Percentiles rank a stretch among this genome's conserved stretches.
Conservation (phyloP, 1,284 basidiomycete species). For the Thecaphora thlaspeos region DNA sequence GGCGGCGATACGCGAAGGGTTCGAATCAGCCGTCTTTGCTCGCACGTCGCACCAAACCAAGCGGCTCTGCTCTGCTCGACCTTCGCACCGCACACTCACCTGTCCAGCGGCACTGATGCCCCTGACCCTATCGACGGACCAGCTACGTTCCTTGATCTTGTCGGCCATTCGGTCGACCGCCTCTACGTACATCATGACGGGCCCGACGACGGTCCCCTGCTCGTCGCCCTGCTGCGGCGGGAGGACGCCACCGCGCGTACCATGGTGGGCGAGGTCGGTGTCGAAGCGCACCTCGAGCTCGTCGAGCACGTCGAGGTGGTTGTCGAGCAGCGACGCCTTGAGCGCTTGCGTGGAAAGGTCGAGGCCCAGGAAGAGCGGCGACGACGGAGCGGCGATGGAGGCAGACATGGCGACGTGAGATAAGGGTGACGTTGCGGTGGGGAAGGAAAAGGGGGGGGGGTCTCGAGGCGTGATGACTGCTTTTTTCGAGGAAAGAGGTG, state of each 20-base stretch:
- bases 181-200: constrained; percentile 79
- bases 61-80: no score
- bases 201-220: constrained; percentile 67
- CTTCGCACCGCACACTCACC: constrained; percentile 61
- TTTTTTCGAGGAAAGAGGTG: no score
- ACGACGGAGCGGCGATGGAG: no score
- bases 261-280: constrained; percentile 71
- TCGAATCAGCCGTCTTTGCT: no score
- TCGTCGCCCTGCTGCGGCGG: constrained; percentile 8
- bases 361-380: constrained; percentile 73
- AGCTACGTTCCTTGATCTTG: constrained; percentile 66
- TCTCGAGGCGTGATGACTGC: no score
- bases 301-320: constrained; percentile 67
- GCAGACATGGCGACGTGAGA: no score
- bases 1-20: no score
- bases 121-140: constrained; percentile 66
- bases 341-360: constrained; percentile 85
- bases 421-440: no score
- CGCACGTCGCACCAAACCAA: no score
- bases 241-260: constrained; percentile 64
- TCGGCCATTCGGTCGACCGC: constrained; percentile 77
- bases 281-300: constrained; percentile 79
- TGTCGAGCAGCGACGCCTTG: constrained; percentile 68
- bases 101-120: constrained; percentile 73
- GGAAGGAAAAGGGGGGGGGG: no score